phyloP scores from a whole-genome alignment of 2,329 filamentous ascomycete genomes.

The Fusarium protoensiforme region DNA sequence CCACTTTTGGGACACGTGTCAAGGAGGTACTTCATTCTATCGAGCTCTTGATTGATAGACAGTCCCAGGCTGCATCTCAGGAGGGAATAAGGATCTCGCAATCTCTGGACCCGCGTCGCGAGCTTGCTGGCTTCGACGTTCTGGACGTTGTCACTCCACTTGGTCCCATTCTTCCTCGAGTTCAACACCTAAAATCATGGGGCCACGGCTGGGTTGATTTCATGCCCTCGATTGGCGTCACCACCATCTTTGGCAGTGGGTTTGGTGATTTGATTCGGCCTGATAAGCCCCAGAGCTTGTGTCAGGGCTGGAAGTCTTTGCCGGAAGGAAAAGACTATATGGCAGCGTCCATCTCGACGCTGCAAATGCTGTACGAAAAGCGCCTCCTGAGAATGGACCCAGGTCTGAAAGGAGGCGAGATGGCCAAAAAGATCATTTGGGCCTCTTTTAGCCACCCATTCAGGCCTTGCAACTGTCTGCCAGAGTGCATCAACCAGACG shows the following conservation, averaged over 20 bases:
- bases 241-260: not conserved
- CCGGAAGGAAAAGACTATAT: constrained; percentile 1
- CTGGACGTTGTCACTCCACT: not conserved
- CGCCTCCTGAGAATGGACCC: constrained; percentile 10
- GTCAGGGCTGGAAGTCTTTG: not conserved
- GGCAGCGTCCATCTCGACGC: not conserved
- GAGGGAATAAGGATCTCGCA: constrained; percentile 14
- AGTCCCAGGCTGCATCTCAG: not conserved
- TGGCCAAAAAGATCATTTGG: constrained; percentile 10
- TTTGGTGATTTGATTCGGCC: constrained; percentile 10
- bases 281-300: not conserved
- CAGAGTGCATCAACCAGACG: too few relatives aligned
- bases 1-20: not conserved
- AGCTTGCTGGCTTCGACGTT: constrained; percentile 13
- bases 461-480: not conserved
- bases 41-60: constrained; percentile 6
- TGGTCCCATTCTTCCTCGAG: not conserved
- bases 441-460: not conserved
- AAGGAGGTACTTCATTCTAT: not conserved
- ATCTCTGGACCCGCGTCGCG: not conserved
- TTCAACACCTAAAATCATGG: constrained; percentile 7
- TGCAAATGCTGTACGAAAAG: constrained; percentile 13
- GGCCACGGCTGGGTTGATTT: constrained; percentile 10
- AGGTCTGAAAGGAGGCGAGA: not conserved
- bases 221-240: constrained; percentile 1